phyloP scores from a whole-genome alignment of 2,329 filamentous ascomycete genomes.

The Whalleya microplaca region DNA sequence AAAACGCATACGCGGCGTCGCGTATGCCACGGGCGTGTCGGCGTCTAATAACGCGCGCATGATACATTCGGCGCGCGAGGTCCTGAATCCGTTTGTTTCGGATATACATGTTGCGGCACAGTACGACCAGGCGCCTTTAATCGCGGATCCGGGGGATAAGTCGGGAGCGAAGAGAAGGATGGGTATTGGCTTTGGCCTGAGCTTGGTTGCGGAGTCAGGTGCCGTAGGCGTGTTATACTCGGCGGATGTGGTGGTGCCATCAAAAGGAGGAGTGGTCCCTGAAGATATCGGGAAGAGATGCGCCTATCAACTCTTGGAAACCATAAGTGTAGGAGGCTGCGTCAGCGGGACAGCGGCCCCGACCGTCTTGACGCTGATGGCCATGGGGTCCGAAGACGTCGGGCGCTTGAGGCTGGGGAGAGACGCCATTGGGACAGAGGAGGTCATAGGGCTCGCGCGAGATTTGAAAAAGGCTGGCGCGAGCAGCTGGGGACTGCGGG shows the following conservation, averaged over 20 bases:
- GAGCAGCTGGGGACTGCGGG: slow-evolving; percentile 86
- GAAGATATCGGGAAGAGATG: slow-evolving; percentile 90
- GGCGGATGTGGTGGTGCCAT: slow-evolving; percentile 77
- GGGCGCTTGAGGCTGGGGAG: slow-evolving; percentile 81
- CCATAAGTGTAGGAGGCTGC: slow-evolving; percentile 81
- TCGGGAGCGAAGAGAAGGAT: slow-evolving; percentile 63
- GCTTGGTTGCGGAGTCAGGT: slow-evolving; percentile 89
- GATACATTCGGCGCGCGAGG: slow-evolving; percentile 86
- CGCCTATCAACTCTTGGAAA: slow-evolving; percentile 86
- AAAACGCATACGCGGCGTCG: slow-evolving; percentile 87
- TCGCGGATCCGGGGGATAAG: slow-evolving; percentile 57
- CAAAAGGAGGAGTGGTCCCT: slow-evolving; percentile 78
- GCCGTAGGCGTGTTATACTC: slow-evolving; percentile 81
- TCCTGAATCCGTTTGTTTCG: slow-evolving; percentile 82
- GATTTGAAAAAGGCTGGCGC: slow-evolving; percentile 89
- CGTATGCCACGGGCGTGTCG: slow-evolving; percentile 89
- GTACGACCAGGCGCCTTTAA: slow-evolving; percentile 69
- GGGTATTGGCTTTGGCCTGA: slow-evolving; percentile 90
- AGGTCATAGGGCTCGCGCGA: slow-evolving; percentile 77
- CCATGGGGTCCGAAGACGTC: slow-evolving; percentile 96
- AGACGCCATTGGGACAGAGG: slow-evolving; percentile 80
- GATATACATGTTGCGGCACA: slow-evolving; percentile 90
- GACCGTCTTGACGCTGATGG: slow-evolving; percentile 87
- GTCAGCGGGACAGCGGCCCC: slow-evolving; percentile 71
- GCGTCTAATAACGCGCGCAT: slow-evolving; percentile 93